A percentile compares a stretch with the other conserved stretches of the same genome.
These are phyloP conservation scores for Chrysanthemum seticuspe DNA, from an alignment of 129 eudicot genomes.

Conservation along the genomic window DNA sequence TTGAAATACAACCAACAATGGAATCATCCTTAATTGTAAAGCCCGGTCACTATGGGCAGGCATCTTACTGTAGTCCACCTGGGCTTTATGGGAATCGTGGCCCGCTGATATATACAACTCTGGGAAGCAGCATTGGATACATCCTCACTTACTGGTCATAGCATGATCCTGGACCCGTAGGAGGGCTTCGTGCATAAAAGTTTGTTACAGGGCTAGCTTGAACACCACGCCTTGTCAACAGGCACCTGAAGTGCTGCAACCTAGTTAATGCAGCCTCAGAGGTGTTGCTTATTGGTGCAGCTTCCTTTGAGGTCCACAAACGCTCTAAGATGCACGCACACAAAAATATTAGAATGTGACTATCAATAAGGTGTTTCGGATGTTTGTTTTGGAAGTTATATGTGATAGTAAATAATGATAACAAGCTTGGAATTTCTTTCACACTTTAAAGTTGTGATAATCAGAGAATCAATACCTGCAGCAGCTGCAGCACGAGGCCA, in stretches of 20 bases:
- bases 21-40: not conserved
- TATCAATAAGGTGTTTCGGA: not conserved
- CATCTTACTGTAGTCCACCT: slow-evolving; percentile 10
- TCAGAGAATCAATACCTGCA: slow-evolving; percentile 59
- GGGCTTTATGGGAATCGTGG: slow-evolving; percentile 8
- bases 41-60: not conserved
- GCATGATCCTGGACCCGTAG: slow-evolving; percentile 87
- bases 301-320: slow-evolving; percentile 65
- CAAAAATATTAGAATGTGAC: not conserved
- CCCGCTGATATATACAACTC: slow-evolving; percentile 14
- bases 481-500: slow-evolving; percentile 99
- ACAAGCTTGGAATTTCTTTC: not conserved
- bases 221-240: slow-evolving; percentile 82
- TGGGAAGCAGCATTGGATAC: slow-evolving; percentile 7
- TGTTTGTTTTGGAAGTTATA: not conserved
- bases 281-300: slow-evolving; percentile 40
- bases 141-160: slow-evolving; percentile 53
- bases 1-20: slow-evolving; percentile 1
- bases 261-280: slow-evolving; percentile 46
- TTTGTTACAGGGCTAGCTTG: slow-evolving; percentile 88
- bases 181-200: slow-evolving; percentile 68
- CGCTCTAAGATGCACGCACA: slow-evolving; percentile 53
- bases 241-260: slow-evolving; percentile 77
- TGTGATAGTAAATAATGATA: not conserved
- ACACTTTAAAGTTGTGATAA: not conserved